Evolutionary conservation across 306 rosid genomes (phyloP), one percentile per base, ranked within the genome.

Genomic region (Trichosanthes truncata): DNA sequence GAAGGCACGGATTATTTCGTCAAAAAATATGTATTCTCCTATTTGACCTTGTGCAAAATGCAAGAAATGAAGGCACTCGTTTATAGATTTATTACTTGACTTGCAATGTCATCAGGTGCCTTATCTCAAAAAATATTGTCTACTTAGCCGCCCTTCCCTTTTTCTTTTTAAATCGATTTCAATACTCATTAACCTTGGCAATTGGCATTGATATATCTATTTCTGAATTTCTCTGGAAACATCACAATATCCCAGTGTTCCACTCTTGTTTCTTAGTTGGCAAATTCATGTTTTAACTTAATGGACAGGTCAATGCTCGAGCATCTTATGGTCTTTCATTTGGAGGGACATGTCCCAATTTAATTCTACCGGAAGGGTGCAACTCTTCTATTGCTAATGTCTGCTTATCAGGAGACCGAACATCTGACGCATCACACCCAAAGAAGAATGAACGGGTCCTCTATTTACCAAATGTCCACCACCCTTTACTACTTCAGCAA

Each of bases 261-360:
- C 10, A 72, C 63, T 86, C 53, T 45, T 57, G 66, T 85, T 66
- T 21, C 48, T 80, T 81, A 72, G 60, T 77, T 84, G 46, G 79
- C 77, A 53, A 84, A 43, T 31, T 83, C 21, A 17, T 45, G 57
- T 72, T 26, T 73, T 49, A 29, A 61, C 61, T 74, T 48, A 8
- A 74, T 49, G 60, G 38, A 81, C 83, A 92, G 99, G 90, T 95
- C 78, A 91, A 91, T 87, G 95, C 99, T 41, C 95, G 99, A 74
- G 97, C 97, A 74, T 83, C 97, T 53, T 95, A 87, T 77, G 85
- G 97, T 82, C 88, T 92, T 79, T 88, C 96, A 78, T 91, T 82
- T 74, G 90, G 96, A 61, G 99, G 97, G 61, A 82, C 96, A 57
- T 86, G 88, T 83, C 97, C 97, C 56, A 60, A 85, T 78, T 81